A percentile compares a stretch with the other conserved stretches of the same genome.
phyloP scores from a whole-genome alignment of 352 stramenopile genomes.

The Phytophthora pistaciae region DNA sequence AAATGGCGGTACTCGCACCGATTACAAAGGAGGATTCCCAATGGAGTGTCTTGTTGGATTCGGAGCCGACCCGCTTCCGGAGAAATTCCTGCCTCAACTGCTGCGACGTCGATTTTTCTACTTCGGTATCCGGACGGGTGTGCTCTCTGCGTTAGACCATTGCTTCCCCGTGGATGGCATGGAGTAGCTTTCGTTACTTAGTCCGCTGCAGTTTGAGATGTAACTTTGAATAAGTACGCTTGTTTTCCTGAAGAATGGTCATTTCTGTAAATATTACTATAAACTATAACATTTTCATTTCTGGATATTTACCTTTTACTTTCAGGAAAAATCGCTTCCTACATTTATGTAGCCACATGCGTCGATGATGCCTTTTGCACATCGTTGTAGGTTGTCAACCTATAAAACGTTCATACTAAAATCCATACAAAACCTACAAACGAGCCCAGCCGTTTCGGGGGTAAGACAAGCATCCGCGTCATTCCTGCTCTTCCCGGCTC shows the following conservation, averaged over 20 bases:
- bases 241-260: no score
- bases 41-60: constrained; percentile 45
- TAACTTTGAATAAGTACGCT: no score
- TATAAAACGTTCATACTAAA: background rate
- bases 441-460: background rate
- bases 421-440: constrained; percentile 12
- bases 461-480: constrained; percentile 15
- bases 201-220: no score
- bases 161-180: constrained; percentile 21
- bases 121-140: constrained; percentile 32
- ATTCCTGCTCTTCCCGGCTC: constrained; percentile 27
- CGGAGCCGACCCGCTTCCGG: constrained; percentile 28
- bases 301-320: no score
- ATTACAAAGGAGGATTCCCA: constrained; percentile 15
- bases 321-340: no score
- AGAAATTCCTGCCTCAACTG: constrained; percentile 30
- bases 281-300: no score
- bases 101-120: constrained; percentile 44
- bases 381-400: constrained; percentile 2
- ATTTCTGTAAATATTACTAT: no score
- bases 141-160: constrained; percentile 24
- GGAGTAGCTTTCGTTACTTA: background rate
- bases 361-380: background rate
- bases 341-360: no score
- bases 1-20: constrained; percentile 3